Base-by-base conservation (phyloP, 441 rosid genomes). In the Eutrema salsugineum region DNA sequence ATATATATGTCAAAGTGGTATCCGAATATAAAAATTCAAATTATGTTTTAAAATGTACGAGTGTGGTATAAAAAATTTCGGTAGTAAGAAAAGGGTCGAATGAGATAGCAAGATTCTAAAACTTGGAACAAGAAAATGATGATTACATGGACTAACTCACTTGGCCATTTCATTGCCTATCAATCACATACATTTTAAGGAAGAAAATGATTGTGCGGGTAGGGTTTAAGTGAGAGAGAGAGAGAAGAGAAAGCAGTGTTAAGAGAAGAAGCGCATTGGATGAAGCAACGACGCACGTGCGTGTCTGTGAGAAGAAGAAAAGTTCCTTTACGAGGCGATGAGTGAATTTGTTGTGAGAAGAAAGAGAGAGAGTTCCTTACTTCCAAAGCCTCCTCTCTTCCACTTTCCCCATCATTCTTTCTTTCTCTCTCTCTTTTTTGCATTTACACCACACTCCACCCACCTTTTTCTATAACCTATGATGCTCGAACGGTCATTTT, bases 251-350 rank as follows among this genome's bases (percentile, higher is more conserved):
- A 46, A 67, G 14, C 65, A 49, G 40, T 22, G 24, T 1, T 1
- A 47, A 42, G 33, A 64, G 63, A 67, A 38, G 67, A 47, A 69
- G 66, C 69, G 70, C 71, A 57, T 69, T 76, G 75, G 79, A 42
- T 49, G 68, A 57, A 39, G 72, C 76, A 70, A 40, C 38, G 49
- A 76, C 59, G 76, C 79, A 76, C 79, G 76, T 76, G 79, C 76
- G 58, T 68, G 19, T 19, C 40, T 75, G 48, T 63, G 71, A 48
- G 39, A 47, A 54, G 27, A 24, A 20, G 28, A 69, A 76, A 70
- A 57, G 76, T 76, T 70, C 79, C 57, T 76, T 76, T 76, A 70
- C 79, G 79, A 76, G 79, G 79, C 44, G 71, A 76, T 76, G 78
- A 75, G 69, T 61, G 73, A 64, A 51, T 10, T 10, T 59, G 35